Conservation (phyloP, 2,329 filamentous ascomycete genomes). For the Xylaria sp. region DNA sequence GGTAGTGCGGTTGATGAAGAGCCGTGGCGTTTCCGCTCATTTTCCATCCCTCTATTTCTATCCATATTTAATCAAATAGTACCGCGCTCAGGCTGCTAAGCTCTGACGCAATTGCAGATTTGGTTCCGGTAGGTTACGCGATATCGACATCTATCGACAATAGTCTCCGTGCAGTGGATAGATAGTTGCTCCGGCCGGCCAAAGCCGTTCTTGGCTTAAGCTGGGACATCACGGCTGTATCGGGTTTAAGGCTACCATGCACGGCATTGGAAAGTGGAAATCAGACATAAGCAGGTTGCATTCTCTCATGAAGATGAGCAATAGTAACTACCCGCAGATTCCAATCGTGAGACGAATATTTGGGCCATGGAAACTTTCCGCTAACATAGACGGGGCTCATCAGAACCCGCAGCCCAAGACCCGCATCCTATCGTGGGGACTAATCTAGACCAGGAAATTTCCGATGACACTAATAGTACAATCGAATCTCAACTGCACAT, state of each 20-base stretch:
- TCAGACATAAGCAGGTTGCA: slow-evolving; percentile 18
- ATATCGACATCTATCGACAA: not conserved
- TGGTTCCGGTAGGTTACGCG: not conserved
- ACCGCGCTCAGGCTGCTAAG: not conserved
- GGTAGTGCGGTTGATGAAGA: not conserved
- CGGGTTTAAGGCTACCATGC: not conserved
- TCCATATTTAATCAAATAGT: not conserved
- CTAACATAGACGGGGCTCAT: not conserved
- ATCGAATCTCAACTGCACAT: not conserved
- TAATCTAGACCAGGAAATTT: not conserved
- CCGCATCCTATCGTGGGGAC: not conserved
- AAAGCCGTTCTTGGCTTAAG: not conserved
- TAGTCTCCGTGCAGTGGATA: slow-evolving; percentile 9
- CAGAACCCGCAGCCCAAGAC: not conserved
- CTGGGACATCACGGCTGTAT: not conserved
- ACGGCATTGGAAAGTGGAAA: not conserved
- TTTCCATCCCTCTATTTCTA: not conserved
- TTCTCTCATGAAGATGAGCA: not conserved
- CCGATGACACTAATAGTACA: not conserved
- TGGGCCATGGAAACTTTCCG: not conserved
- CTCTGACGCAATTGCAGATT: not conserved
- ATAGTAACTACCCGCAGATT: too few relatives aligned
- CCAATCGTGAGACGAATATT: not conserved
- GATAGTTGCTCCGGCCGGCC: slow-evolving; percentile 18
- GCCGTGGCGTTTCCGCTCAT: not conserved